phyloP scores from a whole-genome alignment of 805 yeast genomes.

The Saturnispora sanitii region DNA sequence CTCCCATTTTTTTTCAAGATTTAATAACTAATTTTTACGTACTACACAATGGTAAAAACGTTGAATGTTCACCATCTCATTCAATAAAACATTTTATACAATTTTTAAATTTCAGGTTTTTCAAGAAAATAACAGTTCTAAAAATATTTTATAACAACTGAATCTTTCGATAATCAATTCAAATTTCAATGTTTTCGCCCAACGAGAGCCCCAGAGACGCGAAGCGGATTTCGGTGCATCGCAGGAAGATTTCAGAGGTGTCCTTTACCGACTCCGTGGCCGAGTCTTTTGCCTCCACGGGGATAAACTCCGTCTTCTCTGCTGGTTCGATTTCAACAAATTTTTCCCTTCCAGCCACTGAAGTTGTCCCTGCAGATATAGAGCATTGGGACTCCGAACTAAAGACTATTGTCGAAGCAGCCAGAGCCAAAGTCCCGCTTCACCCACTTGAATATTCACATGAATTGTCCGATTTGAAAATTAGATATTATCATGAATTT shows the following conservation, averaged over 20 bases:
- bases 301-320: conserved; percentile 6
- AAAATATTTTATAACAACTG: not conserved
- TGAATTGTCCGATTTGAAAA: conserved; percentile 4
- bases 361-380: conserved; percentile 1
- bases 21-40: too few relatives aligned
- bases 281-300: conserved; percentile 4
- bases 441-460: conserved; percentile 3
- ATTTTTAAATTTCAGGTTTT: too few relatives aligned
- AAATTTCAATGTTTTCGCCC: conserved; percentile 3
- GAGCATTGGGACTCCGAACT: conserved; percentile 3
- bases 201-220: conserved; percentile 3
- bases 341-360: conserved; percentile 3
- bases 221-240: conserved; percentile 1
- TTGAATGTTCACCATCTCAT: too few relatives aligned
- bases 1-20: too few relatives aligned
- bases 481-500: conserved; percentile 8
- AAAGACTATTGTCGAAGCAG: not conserved
- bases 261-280: conserved; percentile 9
- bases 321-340: conserved; percentile 1
- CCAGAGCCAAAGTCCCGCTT: not conserved
- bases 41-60: too few relatives aligned
- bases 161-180: too few relatives aligned
- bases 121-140: too few relatives aligned
- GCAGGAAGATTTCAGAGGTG: conserved; percentile 8
- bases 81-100: too few relatives aligned